Conservation (phyloP, 2,329 filamentous ascomycete species). For the Colletotrichum eremochloae region DNA sequence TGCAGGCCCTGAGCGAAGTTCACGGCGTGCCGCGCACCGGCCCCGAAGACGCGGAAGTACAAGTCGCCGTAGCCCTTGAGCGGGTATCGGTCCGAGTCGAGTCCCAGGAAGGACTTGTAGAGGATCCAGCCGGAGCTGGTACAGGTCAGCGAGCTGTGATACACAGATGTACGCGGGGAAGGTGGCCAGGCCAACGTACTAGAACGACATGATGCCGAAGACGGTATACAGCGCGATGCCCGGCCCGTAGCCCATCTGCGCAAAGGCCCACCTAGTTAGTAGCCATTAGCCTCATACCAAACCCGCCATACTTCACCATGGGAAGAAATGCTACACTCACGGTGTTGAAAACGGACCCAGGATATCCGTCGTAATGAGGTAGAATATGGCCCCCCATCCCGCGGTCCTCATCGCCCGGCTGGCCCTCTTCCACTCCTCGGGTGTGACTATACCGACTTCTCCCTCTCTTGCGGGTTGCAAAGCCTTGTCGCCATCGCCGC, state of each 20-base stretch:
- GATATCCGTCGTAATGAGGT: slow-evolving; percentile 63
- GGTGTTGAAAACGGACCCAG: slow-evolving; percentile 58
- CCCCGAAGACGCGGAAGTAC: slow-evolving; percentile 62
- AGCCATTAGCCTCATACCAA: background rate
- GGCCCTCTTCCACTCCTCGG: slow-evolving; percentile 61
- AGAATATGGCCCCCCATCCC: slow-evolving; percentile 61
- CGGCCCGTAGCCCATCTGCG: slow-evolving; percentile 57
- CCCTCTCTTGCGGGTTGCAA: background rate
- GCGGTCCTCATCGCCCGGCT: slow-evolving; percentile 61
- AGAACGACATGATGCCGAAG: slow-evolving; percentile 53
- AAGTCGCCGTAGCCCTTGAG: slow-evolving; percentile 62
- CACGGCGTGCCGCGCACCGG: slow-evolving; percentile 58
- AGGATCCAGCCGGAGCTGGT: slow-evolving; percentile 60
- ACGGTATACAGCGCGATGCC: slow-evolving; percentile 61
- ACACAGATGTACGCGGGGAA: no score
- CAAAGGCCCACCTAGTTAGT: slow-evolving; percentile 41
- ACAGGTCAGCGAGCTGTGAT: slow-evolving; percentile 31
- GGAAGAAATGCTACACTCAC: slow-evolving; percentile 42
- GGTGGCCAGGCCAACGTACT: slow-evolving; percentile 1
- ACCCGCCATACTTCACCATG: background rate
- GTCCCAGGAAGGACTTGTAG: slow-evolving; percentile 59
- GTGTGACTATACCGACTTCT: slow-evolving; percentile 39
- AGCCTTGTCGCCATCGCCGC: slow-evolving; percentile 13
- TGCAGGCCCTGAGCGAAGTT: slow-evolving; percentile 63
- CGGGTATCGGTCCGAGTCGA: slow-evolving; percentile 62